Conservation (phyloP, 139 green algal species). For the Raphidocelis subcapitata region DNA sequence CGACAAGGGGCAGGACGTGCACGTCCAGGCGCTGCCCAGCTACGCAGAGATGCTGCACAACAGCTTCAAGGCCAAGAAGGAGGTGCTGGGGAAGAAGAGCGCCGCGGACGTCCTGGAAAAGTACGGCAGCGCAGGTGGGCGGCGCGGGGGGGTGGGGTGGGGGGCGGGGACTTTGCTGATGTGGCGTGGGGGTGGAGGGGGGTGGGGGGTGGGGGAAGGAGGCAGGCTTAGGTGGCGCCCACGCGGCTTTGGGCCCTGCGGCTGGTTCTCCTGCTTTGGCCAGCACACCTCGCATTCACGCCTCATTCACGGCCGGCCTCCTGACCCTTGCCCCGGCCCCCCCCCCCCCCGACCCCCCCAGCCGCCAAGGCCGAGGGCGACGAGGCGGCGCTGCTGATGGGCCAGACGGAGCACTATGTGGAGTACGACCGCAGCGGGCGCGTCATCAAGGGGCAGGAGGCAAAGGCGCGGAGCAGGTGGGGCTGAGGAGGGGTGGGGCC, state of each 20-base stretch:
- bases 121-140: slow-evolving; percentile 78
- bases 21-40: slow-evolving; percentile 75
- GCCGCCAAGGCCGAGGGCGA: slow-evolving; percentile 51
- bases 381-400: slow-evolving; percentile 64
- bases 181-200: no score
- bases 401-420: slow-evolving; percentile 90
- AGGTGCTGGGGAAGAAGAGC: slow-evolving; percentile 55
- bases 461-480: slow-evolving; percentile 62
- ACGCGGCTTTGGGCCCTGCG: no score
- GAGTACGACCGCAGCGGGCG: slow-evolving; percentile 90
- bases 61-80: slow-evolving; percentile 94
- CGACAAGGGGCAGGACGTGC: slow-evolving; percentile 68
- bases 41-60: slow-evolving; percentile 89
- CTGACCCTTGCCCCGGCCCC: neutral
- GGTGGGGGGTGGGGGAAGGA: no score
- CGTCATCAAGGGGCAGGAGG: slow-evolving; percentile 68
- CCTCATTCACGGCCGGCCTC: no score
- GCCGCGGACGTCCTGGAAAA: slow-evolving; percentile 75
- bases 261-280: no score
- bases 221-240: no score
- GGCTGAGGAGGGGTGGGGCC: slow-evolving; percentile 50
- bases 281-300: no score
- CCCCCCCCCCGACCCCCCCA: neutral
- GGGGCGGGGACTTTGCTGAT: no score
- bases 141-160: neutral